Conservation (phyloP, 805 yeast species). For the Starmerella scarabaei region DNA sequence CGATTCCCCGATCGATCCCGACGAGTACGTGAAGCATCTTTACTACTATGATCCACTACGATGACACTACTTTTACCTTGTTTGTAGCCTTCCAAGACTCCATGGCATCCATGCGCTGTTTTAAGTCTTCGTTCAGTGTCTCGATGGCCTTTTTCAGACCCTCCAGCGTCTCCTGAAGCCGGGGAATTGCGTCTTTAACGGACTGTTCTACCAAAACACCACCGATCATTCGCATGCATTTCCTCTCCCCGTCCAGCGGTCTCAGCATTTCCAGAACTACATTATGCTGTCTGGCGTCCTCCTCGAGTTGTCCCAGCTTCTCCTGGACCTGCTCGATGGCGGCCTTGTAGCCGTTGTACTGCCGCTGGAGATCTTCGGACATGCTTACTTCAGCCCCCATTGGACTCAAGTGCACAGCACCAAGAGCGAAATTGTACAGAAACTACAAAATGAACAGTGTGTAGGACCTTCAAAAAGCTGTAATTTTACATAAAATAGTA, state of each 20-base stretch:
- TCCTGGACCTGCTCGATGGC: conserved; percentile 27
- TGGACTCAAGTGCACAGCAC: too few relatives aligned
- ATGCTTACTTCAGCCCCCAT: too few relatives aligned
- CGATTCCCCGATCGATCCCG: too few relatives aligned
- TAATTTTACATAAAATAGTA: too few relatives aligned
- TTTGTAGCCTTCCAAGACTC: conserved; percentile 39
- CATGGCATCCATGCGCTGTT: conserved; percentile 33
- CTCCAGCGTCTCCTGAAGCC: conserved; percentile 42
- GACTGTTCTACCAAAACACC: conserved; percentile 77
- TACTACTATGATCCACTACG: not conserved
- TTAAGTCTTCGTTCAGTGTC: conserved; percentile 31
- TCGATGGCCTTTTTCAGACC: conserved; percentile 35
- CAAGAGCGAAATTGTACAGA: too few relatives aligned
- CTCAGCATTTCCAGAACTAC: conserved; percentile 48
- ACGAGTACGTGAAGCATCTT: too few relatives aligned
- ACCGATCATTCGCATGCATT: conserved; percentile 87
- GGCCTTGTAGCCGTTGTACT: conserved; percentile 31
- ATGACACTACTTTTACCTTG: conserved; percentile 36
- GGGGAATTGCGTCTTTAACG: conserved; percentile 61
- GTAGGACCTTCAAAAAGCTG: too few relatives aligned
- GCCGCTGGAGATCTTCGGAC: conserved; percentile 26
- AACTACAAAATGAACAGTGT: too few relatives aligned
- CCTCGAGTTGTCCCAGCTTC: conserved; percentile 32
- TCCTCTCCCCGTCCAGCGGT: conserved; percentile 44
- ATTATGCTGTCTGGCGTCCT: conserved; percentile 33